Percentiles rank a stretch among this genome's conserved stretches.
phyloP scores from a whole-genome alignment of 2,329 filamentous ascomycete species.

The Aspergillus fischeri region DNA sequence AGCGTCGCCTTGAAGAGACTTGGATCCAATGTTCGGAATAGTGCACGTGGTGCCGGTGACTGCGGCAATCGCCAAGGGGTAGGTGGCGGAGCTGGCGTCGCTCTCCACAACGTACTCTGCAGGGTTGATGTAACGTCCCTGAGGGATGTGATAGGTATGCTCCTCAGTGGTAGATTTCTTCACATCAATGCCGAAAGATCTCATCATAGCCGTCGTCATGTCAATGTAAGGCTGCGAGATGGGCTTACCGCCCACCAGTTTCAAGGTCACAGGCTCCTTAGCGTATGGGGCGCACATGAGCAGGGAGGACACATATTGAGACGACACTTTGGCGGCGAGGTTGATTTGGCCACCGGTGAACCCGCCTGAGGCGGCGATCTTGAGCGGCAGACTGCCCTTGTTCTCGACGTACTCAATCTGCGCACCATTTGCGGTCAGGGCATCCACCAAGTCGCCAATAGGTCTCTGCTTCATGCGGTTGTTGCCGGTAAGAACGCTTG shows the following conservation, averaged over 20 bases:
- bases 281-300: slow-evolving; percentile 97
- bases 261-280: slow-evolving; percentile 85
- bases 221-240: slow-evolving; percentile 97
- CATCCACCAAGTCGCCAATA: slow-evolving; percentile 88
- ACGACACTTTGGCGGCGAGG: slow-evolving; percentile 90
- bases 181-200: slow-evolving; percentile 79
- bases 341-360: slow-evolving; percentile 85
- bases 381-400: slow-evolving; percentile 76
- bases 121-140: slow-evolving; percentile 78
- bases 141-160: slow-evolving; percentile 91
- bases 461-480: slow-evolving; percentile 93
- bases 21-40: slow-evolving; percentile 90
- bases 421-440: slow-evolving; percentile 82
- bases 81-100: slow-evolving; percentile 95
- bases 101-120: slow-evolving; percentile 87
- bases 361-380: slow-evolving; percentile 75
- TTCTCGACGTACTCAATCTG: slow-evolving; percentile 79
- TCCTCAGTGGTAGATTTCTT: slow-evolving; percentile 70
- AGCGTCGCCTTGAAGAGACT: slow-evolving; percentile 89
- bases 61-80: slow-evolving; percentile 87
- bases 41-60: slow-evolving; percentile 96
- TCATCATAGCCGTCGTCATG: slow-evolving; percentile 99
- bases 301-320: slow-evolving; percentile 97
- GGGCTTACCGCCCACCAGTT: slow-evolving; percentile 90
- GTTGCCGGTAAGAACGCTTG: slow-evolving; percentile 86